Conservation (phyloP, 2,329 filamentous ascomycete genomes). For the Colletotrichum incanum region DNA sequence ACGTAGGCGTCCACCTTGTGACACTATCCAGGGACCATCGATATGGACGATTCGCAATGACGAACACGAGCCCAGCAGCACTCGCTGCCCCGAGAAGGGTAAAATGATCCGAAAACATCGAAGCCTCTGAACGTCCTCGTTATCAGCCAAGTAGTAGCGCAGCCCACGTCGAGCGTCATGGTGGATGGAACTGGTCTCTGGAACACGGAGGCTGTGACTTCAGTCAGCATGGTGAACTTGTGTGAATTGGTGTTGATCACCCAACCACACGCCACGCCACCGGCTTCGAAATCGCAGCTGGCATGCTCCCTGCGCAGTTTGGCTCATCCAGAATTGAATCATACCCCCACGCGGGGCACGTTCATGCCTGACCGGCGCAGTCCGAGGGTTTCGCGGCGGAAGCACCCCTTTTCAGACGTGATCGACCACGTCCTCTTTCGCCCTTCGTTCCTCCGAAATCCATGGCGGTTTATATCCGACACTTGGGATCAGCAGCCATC, state of each 20-base stretch:
- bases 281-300: constrained; percentile 30
- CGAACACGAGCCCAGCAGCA: not conserved
- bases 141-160: constrained; percentile 8
- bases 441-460: constrained; percentile 29
- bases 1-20: not conserved
- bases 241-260: constrained; percentile 34
- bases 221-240: constrained; percentile 20
- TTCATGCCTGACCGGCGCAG: constrained; percentile 31
- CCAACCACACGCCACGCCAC: constrained; percentile 27
- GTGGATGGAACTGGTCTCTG: constrained; percentile 10
- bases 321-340: constrained; percentile 26
- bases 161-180: constrained; percentile 26
- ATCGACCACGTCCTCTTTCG: constrained; percentile 33
- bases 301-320: constrained; percentile 32
- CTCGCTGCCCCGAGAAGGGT: not conserved
- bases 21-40: not conserved
- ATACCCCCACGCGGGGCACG: constrained; percentile 43
- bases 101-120: not conserved
- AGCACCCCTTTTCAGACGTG: constrained; percentile 38
- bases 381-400: constrained; percentile 33
- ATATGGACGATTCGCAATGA: not conserved
- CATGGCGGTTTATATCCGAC: constrained; percentile 36
- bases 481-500: constrained; percentile 9
- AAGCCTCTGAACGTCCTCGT: not conserved
- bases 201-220: constrained; percentile 34